Evolutionary conservation across 345 rosid genomes (phyloP).

Genomic region (Chamaenerion angustifolium): DNA sequence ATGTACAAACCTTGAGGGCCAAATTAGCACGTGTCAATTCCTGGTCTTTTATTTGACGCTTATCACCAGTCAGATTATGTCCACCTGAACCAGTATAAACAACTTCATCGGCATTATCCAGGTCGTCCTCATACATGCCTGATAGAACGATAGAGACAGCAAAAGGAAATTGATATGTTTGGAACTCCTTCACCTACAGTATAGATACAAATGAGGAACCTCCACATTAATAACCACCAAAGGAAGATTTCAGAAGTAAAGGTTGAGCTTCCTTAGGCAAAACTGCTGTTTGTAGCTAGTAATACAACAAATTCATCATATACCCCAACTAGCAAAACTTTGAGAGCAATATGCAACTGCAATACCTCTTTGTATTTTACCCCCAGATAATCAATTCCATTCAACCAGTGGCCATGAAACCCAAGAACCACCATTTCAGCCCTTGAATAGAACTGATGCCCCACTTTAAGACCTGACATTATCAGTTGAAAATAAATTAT

Average conservation of each 20-base stretch:
- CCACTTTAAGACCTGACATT: conserved; percentile 57
- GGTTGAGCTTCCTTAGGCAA: too few species aligned
- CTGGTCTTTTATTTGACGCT: conserved; percentile 75
- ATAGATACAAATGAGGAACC: not conserved
- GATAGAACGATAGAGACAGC: conserved; percentile 71
- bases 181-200: conserved; percentile 28
- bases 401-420: conserved; percentile 85
- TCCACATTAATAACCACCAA: not conserved
- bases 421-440: conserved; percentile 93
- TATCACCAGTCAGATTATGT: conserved; percentile 63
- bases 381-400: conserved; percentile 89
- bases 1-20: conserved; percentile 68
- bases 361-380: conserved; percentile 39
- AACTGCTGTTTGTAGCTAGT: too few species aligned
- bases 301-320: conserved; percentile 1
- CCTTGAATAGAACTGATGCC: conserved; percentile 80
- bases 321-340: not conserved
- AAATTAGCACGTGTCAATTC: conserved; percentile 62
- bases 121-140: conserved; percentile 93
- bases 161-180: conserved; percentile 43
- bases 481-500: not conserved
- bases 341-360: conserved; percentile 1
- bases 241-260: not conserved
- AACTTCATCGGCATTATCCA: conserved; percentile 83
- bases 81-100: conserved; percentile 96